phyloP scores from a whole-genome alignment of 768 basidiomycete species.

The Auricularia sp. region DNA sequence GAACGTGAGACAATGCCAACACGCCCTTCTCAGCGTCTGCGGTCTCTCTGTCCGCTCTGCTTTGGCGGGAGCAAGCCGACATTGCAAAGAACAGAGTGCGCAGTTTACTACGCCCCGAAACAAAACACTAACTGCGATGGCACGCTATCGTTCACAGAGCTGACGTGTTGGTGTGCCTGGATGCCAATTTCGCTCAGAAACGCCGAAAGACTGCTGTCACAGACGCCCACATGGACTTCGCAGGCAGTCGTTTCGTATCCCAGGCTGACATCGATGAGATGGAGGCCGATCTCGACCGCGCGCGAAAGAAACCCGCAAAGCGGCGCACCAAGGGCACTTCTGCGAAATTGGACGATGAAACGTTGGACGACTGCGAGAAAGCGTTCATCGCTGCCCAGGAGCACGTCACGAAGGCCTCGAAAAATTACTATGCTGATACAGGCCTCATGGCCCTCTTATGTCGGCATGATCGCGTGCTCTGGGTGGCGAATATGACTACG shows the following conservation, averaged over 20 bases:
- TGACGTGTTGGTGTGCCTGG: slow-evolving; percentile 2
- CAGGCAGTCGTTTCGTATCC: background rate
- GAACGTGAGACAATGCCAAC: too few relatives aligned
- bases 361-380: slow-evolving; percentile 4
- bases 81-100: too few relatives aligned
- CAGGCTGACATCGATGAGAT: background rate
- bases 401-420: slow-evolving; percentile 1
- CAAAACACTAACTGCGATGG: too few relatives aligned
- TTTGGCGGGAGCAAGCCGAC: too few relatives aligned
- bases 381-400: slow-evolving; percentile 7
- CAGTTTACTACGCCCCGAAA: too few relatives aligned
- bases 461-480: slow-evolving; percentile 5
- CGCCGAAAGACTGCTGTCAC: background rate
- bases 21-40: too few relatives aligned
- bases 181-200: slow-evolving; percentile 4
- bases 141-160: background rate
- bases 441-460: slow-evolving; percentile 7
- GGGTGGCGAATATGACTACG: slow-evolving; percentile 3
- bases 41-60: too few relatives aligned
- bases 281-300: background rate
- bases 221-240: background rate
- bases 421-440: slow-evolving; percentile 5
- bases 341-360: background rate
- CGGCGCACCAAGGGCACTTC: background rate
- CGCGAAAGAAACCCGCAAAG: too few relatives aligned